Evolutionary conservation across 768 basidiomycete genomes (phyloP).

Genomic region (Lyophyllum decastes): DNA sequence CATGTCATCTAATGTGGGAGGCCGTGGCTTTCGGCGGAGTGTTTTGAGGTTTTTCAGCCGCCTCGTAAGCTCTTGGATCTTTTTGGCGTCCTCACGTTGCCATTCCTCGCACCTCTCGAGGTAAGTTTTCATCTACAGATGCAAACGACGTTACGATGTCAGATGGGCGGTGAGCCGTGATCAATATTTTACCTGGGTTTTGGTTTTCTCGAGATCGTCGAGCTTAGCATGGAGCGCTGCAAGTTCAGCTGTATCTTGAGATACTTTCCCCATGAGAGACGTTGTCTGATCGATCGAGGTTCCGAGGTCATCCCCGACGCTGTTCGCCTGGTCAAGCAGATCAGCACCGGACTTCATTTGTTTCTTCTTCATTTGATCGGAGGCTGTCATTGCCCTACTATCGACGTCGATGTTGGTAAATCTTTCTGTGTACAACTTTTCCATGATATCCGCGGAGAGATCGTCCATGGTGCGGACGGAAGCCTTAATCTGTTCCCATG

Average conservation of each 20-base stretch:
- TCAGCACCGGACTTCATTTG: too few species aligned
- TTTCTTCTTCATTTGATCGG: too few species aligned
- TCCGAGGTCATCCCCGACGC: too few species aligned
- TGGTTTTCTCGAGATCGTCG: neutral
- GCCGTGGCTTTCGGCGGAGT: conserved; percentile 4
- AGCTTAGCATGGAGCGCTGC: conserved; percentile 1
- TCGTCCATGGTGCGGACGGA: conserved; percentile 1
- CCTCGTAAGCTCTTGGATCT: neutral
- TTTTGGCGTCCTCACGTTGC: conserved; percentile 1
- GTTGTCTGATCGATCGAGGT: too few species aligned
- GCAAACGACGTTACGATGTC: neutral
- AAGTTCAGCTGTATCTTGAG: neutral
- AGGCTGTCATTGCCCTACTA: neutral
- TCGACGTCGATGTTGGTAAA: neutral
- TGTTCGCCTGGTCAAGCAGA: too few species aligned
- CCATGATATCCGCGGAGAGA: neutral
- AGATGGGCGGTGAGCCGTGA: neutral
- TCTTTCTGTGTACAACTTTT: neutral
- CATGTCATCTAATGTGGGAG: neutral
- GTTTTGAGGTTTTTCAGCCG: neutral
- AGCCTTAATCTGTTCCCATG: conserved; percentile 6
- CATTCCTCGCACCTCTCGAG: neutral
- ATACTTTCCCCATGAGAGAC: neutral
- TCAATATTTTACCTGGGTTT: conserved; percentile 1
- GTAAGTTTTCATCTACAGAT: conserved; percentile 1